These are phyloP conservation scores for Citrullus amarus DNA, from an alignment of 306 rosid genomes.

Conservation along the genomic window DNA sequence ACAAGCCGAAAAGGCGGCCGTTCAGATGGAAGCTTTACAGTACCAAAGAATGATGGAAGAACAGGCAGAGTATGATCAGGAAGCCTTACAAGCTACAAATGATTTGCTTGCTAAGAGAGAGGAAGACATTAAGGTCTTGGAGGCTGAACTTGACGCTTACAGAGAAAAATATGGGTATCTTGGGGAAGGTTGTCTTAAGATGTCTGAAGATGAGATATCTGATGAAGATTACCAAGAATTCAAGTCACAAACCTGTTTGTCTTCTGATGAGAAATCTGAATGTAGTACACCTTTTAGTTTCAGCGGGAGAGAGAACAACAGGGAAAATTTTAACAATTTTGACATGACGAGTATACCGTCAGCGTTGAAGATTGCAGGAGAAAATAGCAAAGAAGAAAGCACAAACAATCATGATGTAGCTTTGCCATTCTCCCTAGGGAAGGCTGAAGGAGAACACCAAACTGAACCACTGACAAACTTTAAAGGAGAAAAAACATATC, in stretches of 20 bases:
- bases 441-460: not conserved
- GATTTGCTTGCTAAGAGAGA: slow-evolving; percentile 62
- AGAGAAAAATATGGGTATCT: slow-evolving; percentile 46
- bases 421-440: slow-evolving; percentile 1
- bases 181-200: slow-evolving; percentile 20
- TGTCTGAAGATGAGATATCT: slow-evolving; percentile 3
- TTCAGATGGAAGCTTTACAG: slow-evolving; percentile 95
- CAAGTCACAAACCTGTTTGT: slow-evolving; percentile 9
- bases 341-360: not conserved
- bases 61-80: slow-evolving; percentile 89
- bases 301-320: slow-evolving; percentile 17
- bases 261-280: slow-evolving; percentile 16
- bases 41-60: slow-evolving; percentile 99
- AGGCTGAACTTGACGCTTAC: slow-evolving; percentile 50
- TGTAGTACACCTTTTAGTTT: slow-evolving; percentile 12
- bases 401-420: slow-evolving; percentile 15
- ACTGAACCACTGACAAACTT: slow-evolving; percentile 25
- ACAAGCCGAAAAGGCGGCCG: slow-evolving; percentile 83
- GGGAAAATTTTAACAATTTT: not conserved
- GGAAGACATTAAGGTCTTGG: slow-evolving; percentile 47
- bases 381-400: not conserved
- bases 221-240: slow-evolving; percentile 15
- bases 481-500: slow-evolving; percentile 36
- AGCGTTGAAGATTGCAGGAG: not conserved
- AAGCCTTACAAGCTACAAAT: slow-evolving; percentile 58